Evolutionary conservation across 208 protist species (phyloP).

Genomic region (Naegleria lovaniensis): DNA sequence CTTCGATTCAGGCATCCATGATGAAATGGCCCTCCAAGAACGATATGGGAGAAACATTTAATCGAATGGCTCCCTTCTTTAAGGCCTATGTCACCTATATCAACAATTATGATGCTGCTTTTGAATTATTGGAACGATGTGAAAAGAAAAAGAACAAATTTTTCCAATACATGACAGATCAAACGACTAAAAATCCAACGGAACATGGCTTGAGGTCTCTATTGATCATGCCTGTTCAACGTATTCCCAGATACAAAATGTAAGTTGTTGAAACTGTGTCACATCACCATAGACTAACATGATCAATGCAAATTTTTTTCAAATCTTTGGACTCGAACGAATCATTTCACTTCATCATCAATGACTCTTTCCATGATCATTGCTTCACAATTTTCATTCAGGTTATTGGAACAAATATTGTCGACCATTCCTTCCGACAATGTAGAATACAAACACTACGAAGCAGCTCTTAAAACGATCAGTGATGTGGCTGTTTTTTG

Average conservation of each 20-base stretch:
- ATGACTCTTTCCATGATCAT: too few species aligned
- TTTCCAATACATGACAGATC: neutral
- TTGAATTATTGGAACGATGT: neutral
- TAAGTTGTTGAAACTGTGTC: neutral
- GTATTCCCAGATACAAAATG: slow-evolving; percentile 24
- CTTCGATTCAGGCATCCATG: neutral
- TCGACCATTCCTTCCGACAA: neutral
- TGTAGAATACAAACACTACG: neutral
- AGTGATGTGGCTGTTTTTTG: neutral
- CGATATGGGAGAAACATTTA: neutral
- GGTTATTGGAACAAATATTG: neutral
- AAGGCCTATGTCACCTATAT: neutral
- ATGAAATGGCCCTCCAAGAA: neutral
- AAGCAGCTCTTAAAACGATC: neutral
- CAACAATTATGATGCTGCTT: slow-evolving; percentile 21
- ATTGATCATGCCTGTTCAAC: neutral
- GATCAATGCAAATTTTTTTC: too few species aligned
- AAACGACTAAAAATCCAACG: neutral
- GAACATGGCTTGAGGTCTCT: neutral
- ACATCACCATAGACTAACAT: too few species aligned
- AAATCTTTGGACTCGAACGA: too few species aligned
- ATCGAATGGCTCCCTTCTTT: neutral
- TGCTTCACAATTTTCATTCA: too few species aligned
- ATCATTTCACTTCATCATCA: too few species aligned
- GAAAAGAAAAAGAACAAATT: neutral